Evolutionary conservation across 2,329 filamentous ascomycete genomes (phyloP).

Genomic region (Apiospora kogelbergensis): DNA sequence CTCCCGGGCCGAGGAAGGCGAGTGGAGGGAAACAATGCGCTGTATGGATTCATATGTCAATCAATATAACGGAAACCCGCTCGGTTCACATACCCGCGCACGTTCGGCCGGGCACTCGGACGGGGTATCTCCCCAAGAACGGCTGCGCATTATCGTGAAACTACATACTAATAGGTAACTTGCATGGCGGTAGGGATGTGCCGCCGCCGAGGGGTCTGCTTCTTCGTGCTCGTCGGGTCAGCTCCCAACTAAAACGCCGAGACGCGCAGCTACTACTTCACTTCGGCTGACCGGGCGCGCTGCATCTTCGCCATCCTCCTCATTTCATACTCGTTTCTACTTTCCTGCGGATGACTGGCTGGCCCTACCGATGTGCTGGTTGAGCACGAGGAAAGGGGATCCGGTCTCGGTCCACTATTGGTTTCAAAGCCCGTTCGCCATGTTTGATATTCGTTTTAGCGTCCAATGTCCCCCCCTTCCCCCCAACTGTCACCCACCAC

Average conservation of each 20-base stretch:
- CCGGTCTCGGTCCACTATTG: slow-evolving; percentile 15
- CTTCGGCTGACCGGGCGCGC: background rate
- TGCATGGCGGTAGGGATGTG: background rate
- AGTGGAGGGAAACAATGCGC: background rate
- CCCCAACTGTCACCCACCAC: background rate
- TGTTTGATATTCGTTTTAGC: slow-evolving; percentile 22
- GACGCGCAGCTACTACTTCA: background rate
- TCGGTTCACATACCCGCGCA: background rate
- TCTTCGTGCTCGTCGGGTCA: background rate
- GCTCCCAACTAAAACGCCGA: background rate
- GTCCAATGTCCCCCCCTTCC: background rate
- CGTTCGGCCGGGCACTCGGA: background rate
- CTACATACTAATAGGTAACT: background rate
- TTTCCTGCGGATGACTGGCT: background rate
- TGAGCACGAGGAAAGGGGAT: background rate
- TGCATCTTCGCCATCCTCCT: background rate
- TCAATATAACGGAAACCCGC: background rate
- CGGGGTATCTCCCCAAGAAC: background rate
- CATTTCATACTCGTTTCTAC: background rate
- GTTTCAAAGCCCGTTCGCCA: slow-evolving; percentile 21
- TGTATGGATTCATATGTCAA: background rate
- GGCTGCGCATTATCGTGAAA: background rate
- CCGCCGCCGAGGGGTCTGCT: too few relatives aligned
- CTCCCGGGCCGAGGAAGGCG: background rate
- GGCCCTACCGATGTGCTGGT: background rate